These are phyloP conservation scores for Sphaceloma murrayae DNA, from an alignment of 2,329 filamentous ascomycete genomes.

Conservation along the genomic window DNA sequence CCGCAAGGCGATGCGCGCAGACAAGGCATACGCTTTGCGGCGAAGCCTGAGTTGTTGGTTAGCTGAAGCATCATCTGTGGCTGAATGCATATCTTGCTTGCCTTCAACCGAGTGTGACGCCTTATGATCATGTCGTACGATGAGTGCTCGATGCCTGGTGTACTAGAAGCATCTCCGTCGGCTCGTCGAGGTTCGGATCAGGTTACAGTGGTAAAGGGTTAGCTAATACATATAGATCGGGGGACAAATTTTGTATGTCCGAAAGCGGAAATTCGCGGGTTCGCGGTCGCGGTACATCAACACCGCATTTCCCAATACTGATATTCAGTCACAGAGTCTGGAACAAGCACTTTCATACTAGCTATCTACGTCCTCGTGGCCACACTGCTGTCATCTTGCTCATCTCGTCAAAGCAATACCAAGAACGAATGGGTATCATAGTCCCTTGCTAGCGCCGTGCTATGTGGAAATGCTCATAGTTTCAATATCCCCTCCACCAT, in stretches of 20 bases:
- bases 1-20: slow-evolving; percentile 2
- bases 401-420: neutral
- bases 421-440: slow-evolving; percentile 8
- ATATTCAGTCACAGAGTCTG: too few relatives aligned
- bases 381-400: neutral
- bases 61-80: too few relatives aligned
- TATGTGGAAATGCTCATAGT: slow-evolving; percentile 7
- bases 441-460: slow-evolving; percentile 8
- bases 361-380: slow-evolving; percentile 4
- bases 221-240: neutral
- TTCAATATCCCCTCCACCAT: neutral
- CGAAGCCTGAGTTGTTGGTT: neutral
- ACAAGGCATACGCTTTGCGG: neutral
- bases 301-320: neutral
- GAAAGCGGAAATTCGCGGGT: slow-evolving; percentile 8
- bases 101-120: slow-evolving; percentile 12
- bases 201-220: too few relatives aligned
- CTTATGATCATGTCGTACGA: neutral
- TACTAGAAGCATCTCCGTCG: too few relatives aligned
- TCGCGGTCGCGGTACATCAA: neutral
- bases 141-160: too few relatives aligned
- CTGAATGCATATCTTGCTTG: neutral
- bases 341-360: neutral
- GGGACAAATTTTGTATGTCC: slow-evolving; percentile 12
- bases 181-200: too few relatives aligned